Evolutionary conservation across 257 asterid species (phyloP), one percentile per base, ranked within the genome.

Genomic region (Avicennia marina): DNA sequence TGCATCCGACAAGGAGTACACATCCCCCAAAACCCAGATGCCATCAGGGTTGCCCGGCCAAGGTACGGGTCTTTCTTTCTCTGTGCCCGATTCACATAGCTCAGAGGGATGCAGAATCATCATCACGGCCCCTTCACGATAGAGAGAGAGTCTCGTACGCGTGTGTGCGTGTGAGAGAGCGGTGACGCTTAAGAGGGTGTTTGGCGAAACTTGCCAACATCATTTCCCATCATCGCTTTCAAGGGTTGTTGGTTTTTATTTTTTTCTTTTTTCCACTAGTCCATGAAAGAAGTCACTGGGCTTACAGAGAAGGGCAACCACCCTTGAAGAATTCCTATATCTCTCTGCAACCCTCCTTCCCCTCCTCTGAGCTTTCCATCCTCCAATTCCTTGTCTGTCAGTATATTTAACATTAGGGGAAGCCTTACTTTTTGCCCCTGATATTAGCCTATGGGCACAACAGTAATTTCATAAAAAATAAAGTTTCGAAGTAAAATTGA

Each of bases 31-130:
- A n/a, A n/a, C n/a, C 18, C 60, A 32, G 44, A 44, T 7, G 45
- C 57, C 57, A 45, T 53, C 69, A 56, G 63, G 69, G 51, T 55
- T 19, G 70, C 63, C 63, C 57, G 50, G 63, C 63, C 70, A 64
- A 54, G 57, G 45, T 64, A 55, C 70, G 70, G 70, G 41, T 43
- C 42, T 31, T 31, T 13, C 21, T 12, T 2, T 32, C 65, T 21
- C 24, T 4, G 18, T 2, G 38, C 51, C 52, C 12, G 38, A 41
- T 17, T 8, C 11, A 20, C 7, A n/a, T 10, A 49, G 51, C 53
- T 26, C 53, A 62, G 53, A 31, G 41, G 39, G 11, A 18, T 15
- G 22, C 11, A 65, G 13, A 22, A 29, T n/a, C 13, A 50, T 58
- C 72, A 32, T 66, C 62, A 67, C 36, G 43, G 62, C 62, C 67